phyloP scores from a whole-genome alignment of 352 stramenopile genomes.

The Phytophthora litchii region DNA sequence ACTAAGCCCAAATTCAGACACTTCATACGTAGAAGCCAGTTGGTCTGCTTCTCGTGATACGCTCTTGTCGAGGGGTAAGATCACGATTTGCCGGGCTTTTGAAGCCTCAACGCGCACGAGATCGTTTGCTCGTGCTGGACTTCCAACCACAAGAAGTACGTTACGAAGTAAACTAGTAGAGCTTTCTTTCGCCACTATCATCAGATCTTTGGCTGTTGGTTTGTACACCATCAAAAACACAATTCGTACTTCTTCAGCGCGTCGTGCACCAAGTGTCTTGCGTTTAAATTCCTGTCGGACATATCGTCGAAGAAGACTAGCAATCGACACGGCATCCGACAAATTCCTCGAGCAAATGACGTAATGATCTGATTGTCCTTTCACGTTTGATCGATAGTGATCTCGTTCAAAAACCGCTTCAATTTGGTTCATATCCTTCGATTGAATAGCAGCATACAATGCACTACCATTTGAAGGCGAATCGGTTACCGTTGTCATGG shows the following conservation, averaged over 20 bases:
- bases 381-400: constrained; percentile 31
- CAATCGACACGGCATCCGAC: constrained; percentile 28
- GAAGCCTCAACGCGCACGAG: constrained; percentile 32
- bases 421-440: constrained; percentile 26
- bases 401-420: constrained; percentile 34
- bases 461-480: constrained; percentile 12
- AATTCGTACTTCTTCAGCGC: constrained; percentile 5
- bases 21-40: constrained; percentile 28
- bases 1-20: constrained; percentile 11
- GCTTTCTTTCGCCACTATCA: constrained; percentile 21
- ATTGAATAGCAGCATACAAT: constrained; percentile 24
- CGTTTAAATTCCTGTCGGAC: constrained; percentile 13
- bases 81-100: constrained; percentile 36
- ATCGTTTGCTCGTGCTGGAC: constrained; percentile 32
- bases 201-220: constrained; percentile 32
- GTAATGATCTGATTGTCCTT: constrained; percentile 33
- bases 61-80: constrained; percentile 36
- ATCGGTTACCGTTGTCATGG: constrained; percentile 13
- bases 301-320: constrained; percentile 23
- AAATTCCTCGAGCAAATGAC: constrained; percentile 40
- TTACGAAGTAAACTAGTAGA: constrained; percentile 31
- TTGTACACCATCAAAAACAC: constrained; percentile 31
- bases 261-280: not conserved
- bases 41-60: constrained; percentile 27
- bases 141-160: constrained; percentile 43